These are phyloP conservation scores for Panaeolus cyanescens DNA, from an alignment of 768 basidiomycete species.

Conservation along the genomic window DNA sequence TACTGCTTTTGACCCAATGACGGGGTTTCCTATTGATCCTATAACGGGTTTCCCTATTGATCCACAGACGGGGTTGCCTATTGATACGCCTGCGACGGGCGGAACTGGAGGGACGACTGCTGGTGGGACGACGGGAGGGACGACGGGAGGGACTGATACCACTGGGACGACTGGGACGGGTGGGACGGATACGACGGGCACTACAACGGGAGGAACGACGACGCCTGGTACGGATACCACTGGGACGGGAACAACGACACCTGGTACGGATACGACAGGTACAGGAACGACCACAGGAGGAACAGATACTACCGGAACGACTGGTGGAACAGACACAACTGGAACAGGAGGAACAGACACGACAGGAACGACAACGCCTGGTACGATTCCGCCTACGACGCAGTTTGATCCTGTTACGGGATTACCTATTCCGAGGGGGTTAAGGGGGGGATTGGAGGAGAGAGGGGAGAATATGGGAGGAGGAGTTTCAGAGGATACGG, in stretches of 20 bases:
- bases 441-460: neutral
- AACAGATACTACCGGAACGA: neutral
- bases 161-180: neutral
- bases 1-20: too few species aligned
- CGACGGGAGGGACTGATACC: neutral
- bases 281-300: neutral
- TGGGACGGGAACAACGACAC: neutral
- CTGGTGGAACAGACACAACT: neutral
- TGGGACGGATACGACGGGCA: neutral
- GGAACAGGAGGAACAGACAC: neutral
- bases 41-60: too few species aligned
- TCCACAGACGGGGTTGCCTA: too few species aligned
- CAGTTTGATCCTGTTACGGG: neutral
- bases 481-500: neutral
- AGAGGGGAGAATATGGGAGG: neutral
- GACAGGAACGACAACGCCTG: too few species aligned
- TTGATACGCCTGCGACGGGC: too few species aligned
- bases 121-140: too few species aligned
- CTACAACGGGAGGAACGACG: neutral
- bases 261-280: neutral
- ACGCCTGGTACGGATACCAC: neutral
- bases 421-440: neutral
- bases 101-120: neutral
- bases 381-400: neutral
- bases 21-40: too few species aligned